Conservation (phyloP, 306 rosid genomes). For the Medicago truncatula region MtrunA17r5.0-ANR NC_053042.1:4833501-4834000, state of each 20-base stretch:
- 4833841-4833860: slow-evolving; percentile 76
- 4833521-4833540: slow-evolving; percentile 5
- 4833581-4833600: not conserved
- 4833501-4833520: not conserved
- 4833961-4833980: not conserved
- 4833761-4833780: slow-evolving; percentile 72
- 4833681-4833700: slow-evolving; percentile 91
- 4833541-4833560: not conserved
- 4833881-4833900: slow-evolving; percentile 12
- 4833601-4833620: slow-evolving; percentile 1
- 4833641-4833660: slow-evolving; percentile 17
- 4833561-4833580: not conserved
- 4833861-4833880: slow-evolving; percentile 22
- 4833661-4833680: slow-evolving; percentile 34
- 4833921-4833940: slow-evolving; percentile 33
- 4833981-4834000: not conserved
- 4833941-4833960: slow-evolving; percentile 26
- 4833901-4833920: slow-evolving; percentile 22
- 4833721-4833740: slow-evolving; percentile 96
- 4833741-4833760: slow-evolving; percentile 85
- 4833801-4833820: slow-evolving; percentile 86
- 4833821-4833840: slow-evolving; percentile 93
- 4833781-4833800: slow-evolving; percentile 90
- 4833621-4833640: slow-evolving; percentile 14
- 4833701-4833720: slow-evolving; percentile 95